Percentiles rank a stretch among this genome's conserved stretches.
These are phyloP conservation scores for Trichomonascaceae sp. DNA, from an alignment of 1,139 yeast genomes.

Conservation along the genomic window DNA sequence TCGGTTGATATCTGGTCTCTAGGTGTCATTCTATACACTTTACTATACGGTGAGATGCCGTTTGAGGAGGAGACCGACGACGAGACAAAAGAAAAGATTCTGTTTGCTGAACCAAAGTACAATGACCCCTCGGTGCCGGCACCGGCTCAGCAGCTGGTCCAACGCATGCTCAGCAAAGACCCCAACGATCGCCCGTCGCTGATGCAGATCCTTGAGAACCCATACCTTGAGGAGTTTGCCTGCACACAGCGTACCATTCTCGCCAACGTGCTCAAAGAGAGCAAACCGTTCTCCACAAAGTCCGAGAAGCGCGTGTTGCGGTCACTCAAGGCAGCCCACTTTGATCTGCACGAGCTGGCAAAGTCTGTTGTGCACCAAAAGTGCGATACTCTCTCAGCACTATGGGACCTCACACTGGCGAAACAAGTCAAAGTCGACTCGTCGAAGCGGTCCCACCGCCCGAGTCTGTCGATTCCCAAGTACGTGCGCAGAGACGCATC, in stretches of 20 bases:
- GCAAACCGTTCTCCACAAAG: constrained; percentile 41
- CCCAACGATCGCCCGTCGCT: constrained; percentile 53
- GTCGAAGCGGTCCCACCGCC: constrained; percentile 9
- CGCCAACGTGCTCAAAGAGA: constrained; percentile 18
- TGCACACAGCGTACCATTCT: constrained; percentile 29
- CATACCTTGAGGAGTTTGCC: constrained; percentile 45
- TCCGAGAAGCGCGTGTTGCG: constrained; percentile 56
- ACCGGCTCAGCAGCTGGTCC: constrained; percentile 39
- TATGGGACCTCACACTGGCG: constrained; percentile 66
- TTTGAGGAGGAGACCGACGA: constrained; percentile 71
- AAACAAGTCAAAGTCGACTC: constrained; percentile 39
- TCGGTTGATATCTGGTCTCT: constrained; percentile 83
- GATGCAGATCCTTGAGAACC: constrained; percentile 46
- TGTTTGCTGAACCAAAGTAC: constrained; percentile 52
- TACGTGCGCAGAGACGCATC: constrained; percentile 2
- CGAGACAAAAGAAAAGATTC: constrained; percentile 46
- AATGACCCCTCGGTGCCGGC: constrained; percentile 27
- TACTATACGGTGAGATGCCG: constrained; percentile 82
- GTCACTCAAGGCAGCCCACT: constrained; percentile 47
- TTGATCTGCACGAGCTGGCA: constrained; percentile 53
- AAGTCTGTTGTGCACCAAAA: constrained; percentile 46
- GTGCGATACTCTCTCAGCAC: constrained; percentile 72
- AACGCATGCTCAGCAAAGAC: constrained; percentile 47
- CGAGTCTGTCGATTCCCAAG: constrained; percentile 12
- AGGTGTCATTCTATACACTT: constrained; percentile 84